Evolutionary conservation across 75 land plant species (phyloP), one percentile per base, ranked within the genome.

Genomic region (Pinus tabuliformis): DNA sequence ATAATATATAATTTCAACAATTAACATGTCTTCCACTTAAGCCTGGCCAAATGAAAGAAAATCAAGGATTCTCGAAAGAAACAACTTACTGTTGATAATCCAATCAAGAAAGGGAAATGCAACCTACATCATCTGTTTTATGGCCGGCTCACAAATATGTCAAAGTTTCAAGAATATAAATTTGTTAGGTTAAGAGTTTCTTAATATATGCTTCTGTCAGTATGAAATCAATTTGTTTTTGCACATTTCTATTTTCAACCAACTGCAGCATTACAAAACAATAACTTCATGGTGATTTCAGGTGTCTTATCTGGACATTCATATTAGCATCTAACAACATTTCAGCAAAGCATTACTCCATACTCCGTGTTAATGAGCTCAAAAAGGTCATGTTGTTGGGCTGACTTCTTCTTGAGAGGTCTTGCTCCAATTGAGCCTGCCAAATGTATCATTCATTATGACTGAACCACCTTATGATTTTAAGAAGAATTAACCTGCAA

Each of bases 311-410:
- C 22, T 18, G 36, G 20, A 14, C 68, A 64, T 64, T 20, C 68
- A 36, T 64, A 64, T 33, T 33, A 37, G 22, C 13, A 68, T 8
- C 2, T 37, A 68, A 33, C 0, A 68, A 42, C 45, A 17, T 68
- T 68, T 6, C 12, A 68, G 24, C 3, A 68, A 68, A 68, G 71
- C 9, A 39, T 7, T 20, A 18, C 49, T 68, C 52, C 71, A 79
- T 45, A 80, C 80, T 72, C 60, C 87, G 85, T 28, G 87, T 83
- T 52, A 85, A 77, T 58, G 85, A 83, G 45, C 70, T 85, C 78
- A 76, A 79, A 79, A 75, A 83, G 58, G 52, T 72, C 72, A 85
- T 54, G 59, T 79, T 75, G 77, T 81, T 75, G 8, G 70, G 20
- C 76, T 83, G 73, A 24, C 77, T 78, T 15, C 59, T 68, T 75